phyloP scores from a whole-genome alignment of 805 yeast genomes.

The Nakazawaea wyomingensis region DNA sequence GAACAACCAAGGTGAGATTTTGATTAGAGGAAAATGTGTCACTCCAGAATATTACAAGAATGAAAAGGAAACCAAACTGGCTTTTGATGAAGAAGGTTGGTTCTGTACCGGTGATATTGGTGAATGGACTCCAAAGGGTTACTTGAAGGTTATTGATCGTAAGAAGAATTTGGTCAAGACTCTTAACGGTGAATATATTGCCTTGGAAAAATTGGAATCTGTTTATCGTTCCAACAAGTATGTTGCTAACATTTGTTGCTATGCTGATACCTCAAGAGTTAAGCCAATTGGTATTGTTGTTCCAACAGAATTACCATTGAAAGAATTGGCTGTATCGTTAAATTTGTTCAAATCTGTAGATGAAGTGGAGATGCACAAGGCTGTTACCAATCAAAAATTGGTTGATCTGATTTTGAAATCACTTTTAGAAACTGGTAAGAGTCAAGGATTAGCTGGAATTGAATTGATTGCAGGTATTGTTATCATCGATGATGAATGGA shows the following conservation, averaged over 20 bases:
- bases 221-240: conserved; percentile 77
- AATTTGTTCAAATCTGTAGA: conserved; percentile 40
- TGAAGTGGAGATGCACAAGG: conserved; percentile 42
- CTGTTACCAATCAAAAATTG: conserved; percentile 54
- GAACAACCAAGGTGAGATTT: conserved; percentile 89
- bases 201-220: conserved; percentile 90
- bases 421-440: conserved; percentile 68
- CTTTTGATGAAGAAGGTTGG: conserved; percentile 80
- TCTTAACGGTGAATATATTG: conserved; percentile 94
- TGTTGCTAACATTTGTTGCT: conserved; percentile 82
- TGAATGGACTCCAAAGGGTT: conserved; percentile 82
- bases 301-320: conserved; percentile 67
- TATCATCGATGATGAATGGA: conserved; percentile 89
- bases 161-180: conserved; percentile 96
- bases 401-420: conserved; percentile 48
- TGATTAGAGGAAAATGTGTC: conserved; percentile 71
- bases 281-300: conserved; percentile 90
- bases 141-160: conserved; percentile 82
- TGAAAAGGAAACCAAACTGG: conserved; percentile 69
- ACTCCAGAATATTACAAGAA: conserved; percentile 77
- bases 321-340: conserved; percentile 52
- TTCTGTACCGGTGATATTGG: conserved; percentile 96
- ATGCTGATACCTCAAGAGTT: conserved; percentile 82
- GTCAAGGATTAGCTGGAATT: conserved; percentile 78
- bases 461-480: conserved; percentile 79